These are phyloP conservation scores for Syzygium syzygioides DNA, from an alignment of 441 rosid species.

Conservation along the genomic window DNA sequence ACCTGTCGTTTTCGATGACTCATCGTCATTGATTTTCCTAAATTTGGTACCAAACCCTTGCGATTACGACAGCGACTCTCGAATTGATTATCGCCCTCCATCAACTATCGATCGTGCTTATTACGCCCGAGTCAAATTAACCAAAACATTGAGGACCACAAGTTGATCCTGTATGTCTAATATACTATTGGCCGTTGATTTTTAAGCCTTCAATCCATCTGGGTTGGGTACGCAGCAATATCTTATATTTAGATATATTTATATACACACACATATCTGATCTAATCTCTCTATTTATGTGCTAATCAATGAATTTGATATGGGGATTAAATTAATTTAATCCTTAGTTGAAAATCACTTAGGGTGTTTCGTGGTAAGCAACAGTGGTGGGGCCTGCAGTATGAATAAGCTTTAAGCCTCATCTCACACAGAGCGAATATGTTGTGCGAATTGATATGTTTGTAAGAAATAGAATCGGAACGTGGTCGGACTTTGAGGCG, in stretches of 20 bases:
- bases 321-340: neutral
- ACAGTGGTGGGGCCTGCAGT: slow-evolving; percentile 38
- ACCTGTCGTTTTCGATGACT: slow-evolving; percentile 16
- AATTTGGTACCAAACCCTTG: neutral
- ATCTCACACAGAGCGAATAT: slow-evolving; percentile 3
- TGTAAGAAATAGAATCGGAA: too few relatives aligned
- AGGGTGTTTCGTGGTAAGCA: slow-evolving; percentile 38
- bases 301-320: neutral
- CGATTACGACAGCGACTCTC: neutral
- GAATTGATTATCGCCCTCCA: neutral
- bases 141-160: neutral
- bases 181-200: neutral
- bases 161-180: neutral
- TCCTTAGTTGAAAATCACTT: slow-evolving; percentile 8
- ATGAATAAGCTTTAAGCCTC: neutral
- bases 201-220: neutral
- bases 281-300: neutral
- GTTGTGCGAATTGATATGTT: too few relatives aligned
- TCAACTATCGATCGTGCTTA: neutral
- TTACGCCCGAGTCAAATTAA: neutral
- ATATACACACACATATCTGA: neutral
- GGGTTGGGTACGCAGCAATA: neutral
- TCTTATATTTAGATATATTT: neutral
- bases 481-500: too few relatives aligned
- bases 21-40: slow-evolving; percentile 1